Base-by-base conservation (phyloP, 2,329 filamentous ascomycete species). In the Penicillium concentricum region DNA sequence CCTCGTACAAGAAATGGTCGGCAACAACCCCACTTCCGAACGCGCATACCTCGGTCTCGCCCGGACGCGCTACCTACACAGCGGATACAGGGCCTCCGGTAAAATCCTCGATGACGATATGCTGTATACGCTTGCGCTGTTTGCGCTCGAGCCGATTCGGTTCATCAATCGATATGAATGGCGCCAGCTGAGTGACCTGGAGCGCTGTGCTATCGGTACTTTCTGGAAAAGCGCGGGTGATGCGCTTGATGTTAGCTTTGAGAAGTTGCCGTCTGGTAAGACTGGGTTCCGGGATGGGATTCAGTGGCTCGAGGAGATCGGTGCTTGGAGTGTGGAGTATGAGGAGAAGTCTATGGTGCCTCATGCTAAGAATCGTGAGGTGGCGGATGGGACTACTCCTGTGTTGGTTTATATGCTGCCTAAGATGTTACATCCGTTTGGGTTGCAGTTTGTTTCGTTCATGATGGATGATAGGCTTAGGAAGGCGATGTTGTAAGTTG, bases 201-300 rank as follows among this genome's bases (percentile, higher is more conserved):
- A 92, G 71, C 71, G 78, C 10, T 89, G 87, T 59, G 88, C 87
- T 0, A 72, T 87, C 30, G 86, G 83, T 16, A 85, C 84, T 0
- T 85, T 89, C 66, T 92, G 88, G 88, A 89, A 89, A 71, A 79
- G 80, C 51, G 74, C 90, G 16, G 89, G 88, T 15, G 86, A 91
- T 63, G 83, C 84, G 51, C 88, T 92, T 84, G 81, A 79, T 0
- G 88, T 92, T 54, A 73, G 74, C 3, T 83, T 77, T 46, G 72
- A 74, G 2, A 67, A 60, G 1, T 72, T 85, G n/a, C 77, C 77
- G 0, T 79, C 76, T 1, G 64, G 61, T 1, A 60, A 66, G 34
- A 65, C 62, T 0, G 78, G 76, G 0, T 83, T 79, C 62, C 67
- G 69, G 5, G 80, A 83, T 61, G 81, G 82, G 1, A 64, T 83